A percentile compares a stretch with the other conserved stretches of the same genome.
These are phyloP conservation scores for Penicillium vulpinum DNA, from an alignment of 2,329 filamentous ascomycete genomes.

Conservation along the genomic window DNA sequence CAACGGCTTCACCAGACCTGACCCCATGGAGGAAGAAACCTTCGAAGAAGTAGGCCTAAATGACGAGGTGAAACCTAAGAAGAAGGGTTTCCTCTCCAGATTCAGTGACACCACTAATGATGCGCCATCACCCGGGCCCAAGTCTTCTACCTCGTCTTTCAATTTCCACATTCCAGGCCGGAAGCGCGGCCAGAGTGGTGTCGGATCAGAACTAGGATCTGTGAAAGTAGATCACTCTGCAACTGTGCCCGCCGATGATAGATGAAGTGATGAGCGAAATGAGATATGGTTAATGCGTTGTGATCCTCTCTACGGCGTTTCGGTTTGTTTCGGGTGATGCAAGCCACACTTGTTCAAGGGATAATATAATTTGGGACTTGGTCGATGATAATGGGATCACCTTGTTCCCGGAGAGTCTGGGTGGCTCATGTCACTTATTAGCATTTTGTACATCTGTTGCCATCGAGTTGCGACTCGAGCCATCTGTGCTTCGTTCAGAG, in stretches of 20 bases:
- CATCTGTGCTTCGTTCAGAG: not conserved
- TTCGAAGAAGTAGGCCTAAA: conserved; percentile 90
- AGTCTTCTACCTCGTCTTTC: conserved; percentile 49
- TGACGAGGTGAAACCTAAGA: conserved; percentile 73
- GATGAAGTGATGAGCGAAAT: conserved; percentile 23
- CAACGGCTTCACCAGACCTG: conserved; percentile 59
- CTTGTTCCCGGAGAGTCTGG: not conserved
- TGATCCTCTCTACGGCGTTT: conserved; percentile 7
- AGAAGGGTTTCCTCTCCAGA: conserved; percentile 73
- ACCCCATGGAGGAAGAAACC: conserved; percentile 70
- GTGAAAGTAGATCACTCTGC: conserved; percentile 49
- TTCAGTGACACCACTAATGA: conserved; percentile 63
- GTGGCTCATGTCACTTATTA: not conserved
- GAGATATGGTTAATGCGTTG: conserved; percentile 7
- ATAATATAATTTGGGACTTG: not conserved
- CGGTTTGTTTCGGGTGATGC: conserved; percentile 3
- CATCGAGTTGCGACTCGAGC: conserved; percentile 2
- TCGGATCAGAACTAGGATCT: conserved; percentile 68
- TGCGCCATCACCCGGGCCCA: conserved; percentile 33
- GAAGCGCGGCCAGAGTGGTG: conserved; percentile 69
- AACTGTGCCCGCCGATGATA: conserved; percentile 15
- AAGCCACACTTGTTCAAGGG: not conserved
- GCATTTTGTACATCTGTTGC: conserved; percentile 15
- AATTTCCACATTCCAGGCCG: conserved; percentile 69
- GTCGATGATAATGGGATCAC: not conserved